A percentile compares a stretch with the other conserved stretches of the same genome.
Conservation (phyloP, 805 yeast genomes). For the Pichia heedii region DNA sequence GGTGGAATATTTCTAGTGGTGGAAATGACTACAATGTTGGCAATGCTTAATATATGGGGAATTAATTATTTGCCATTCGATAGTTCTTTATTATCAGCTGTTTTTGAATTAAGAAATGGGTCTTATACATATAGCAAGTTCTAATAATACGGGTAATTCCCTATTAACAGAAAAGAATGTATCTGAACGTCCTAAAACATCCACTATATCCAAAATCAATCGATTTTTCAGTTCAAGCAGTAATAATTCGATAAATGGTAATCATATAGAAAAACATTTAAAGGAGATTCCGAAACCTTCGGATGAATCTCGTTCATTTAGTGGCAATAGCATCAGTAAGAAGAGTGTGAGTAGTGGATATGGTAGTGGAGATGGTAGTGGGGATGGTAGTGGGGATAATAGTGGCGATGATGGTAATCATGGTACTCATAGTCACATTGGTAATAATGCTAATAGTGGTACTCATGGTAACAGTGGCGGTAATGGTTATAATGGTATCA, state of each 20-base stretch:
- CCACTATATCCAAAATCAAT: conserved; percentile 7
- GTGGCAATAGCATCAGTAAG: not conserved
- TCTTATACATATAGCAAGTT: not conserved
- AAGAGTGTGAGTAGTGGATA: not conserved
- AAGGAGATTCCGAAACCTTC: not conserved
- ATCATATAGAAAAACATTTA: not conserved
- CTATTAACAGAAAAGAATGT: not conserved
- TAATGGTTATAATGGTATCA: not conserved
- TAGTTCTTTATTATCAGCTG: too few species aligned
- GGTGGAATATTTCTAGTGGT: not conserved
- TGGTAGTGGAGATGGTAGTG: not conserved
- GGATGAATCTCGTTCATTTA: not conserved
- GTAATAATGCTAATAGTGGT: not conserved
- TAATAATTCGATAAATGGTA: conserved; percentile 6
- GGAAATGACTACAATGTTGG: too few species aligned
- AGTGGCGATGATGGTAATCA: not conserved
- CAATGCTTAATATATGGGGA: too few species aligned
- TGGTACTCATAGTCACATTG: not conserved
- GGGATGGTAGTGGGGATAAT: not conserved
- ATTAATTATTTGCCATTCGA: not conserved
- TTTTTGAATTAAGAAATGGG: not conserved
- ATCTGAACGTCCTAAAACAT: not conserved
- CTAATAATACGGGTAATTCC: not conserved
- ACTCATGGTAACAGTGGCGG: not conserved
- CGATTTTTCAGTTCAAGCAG: conserved; percentile 6